Base-by-base conservation (phyloP, 352 stramenopile species). In the Pythium phragmiticola region DNA sequence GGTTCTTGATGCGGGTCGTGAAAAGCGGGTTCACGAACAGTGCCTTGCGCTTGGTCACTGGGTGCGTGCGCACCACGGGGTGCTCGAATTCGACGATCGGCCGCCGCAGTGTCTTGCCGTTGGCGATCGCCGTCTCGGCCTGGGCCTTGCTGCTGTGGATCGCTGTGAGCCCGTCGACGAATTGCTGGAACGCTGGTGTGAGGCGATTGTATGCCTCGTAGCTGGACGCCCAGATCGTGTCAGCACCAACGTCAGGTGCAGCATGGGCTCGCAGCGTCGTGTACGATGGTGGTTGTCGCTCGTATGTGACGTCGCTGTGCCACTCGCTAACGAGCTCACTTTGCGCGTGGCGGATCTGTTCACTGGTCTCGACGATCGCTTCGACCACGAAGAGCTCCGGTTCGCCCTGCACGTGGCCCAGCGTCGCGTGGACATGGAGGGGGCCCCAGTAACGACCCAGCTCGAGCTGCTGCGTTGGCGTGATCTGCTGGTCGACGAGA, bases 191-290 rank as follows among this genome's bases (percentile, higher is more conserved):
- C 21, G 57, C 55, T 13, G 70, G 67, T 17, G 73, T 74, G 4
- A 83, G 59, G 36, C 69, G 73, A 9, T 83, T 70, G 63, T 81
- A 83, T 4, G 75, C 75, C 28, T 83, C 74, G 65, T 78, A 78
- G 5, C 59, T 61, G 1, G 73, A 80, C 2, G 72, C 62, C 73
- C 73, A 83, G 9, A 83, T 42, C 6, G 75, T 83, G 50, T 79
- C 75, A 14, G 68, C 75, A 23, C 75, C 75, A 39, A 71, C 66
- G 0, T 60, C 59, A 30, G 75, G 75, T 46, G 66, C 73, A 0
- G 66, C 73, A 50, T 76, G 33, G 14, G 49, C 33, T 11, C 30
- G 49, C 45, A 81, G 41, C 36, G 72, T 70, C 23, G 65, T 75
- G 60, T 75, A 75, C 17, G 65, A 72, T 16, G 69, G 69, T 19